Evolutionary conservation across 345 rosid species (phyloP), one percentile per base, ranked within the genome.

Genomic region (Sapria himalayana): DNA sequence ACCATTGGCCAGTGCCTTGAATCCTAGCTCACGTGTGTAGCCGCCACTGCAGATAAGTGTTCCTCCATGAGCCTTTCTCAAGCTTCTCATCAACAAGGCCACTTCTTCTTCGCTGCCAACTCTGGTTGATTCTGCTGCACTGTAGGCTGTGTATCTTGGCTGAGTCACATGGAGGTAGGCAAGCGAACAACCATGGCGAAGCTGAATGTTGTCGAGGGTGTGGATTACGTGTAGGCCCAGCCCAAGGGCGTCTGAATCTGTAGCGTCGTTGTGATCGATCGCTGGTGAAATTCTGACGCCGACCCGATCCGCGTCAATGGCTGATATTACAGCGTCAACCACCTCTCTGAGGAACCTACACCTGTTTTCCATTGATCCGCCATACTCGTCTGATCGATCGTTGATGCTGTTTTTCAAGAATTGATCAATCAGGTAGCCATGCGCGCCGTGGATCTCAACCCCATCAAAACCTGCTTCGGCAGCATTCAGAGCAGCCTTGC

Each of bases 401-500:
- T 81, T 85, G 49, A 74, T 81, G 9, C 76, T 76, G n/a, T 81
- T 68, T 45, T 81, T 81, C 24, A 85, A 27, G 60, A 81, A 85
- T 51, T 81, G 86, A 56, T 85, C 93, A 36, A 81, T 69, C 29
- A 85, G 81, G 48, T 78, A 85, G 25, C 86, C 96, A 37, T 85
- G 92, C 0, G 86, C 94, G 22, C 84, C 84, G 24, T 78, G 96
- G 48, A 81, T 68, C 71, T 85, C 93, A 45, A 81, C 56, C 18
- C 92, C 93, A 53, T 81, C 86, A 34, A 85, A 85, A 23, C 96
- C 96, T 61, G 96, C 94, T 62, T 51, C 55, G 49, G 78, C 73
- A 31, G 94, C 84, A 33, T 78, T 81, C 22, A 67, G 0, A 32
- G 92, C 84, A 9, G 73, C 68, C 43, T 10, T 54, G 49, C 81